phyloP scores from a whole-genome alignment of 371 early-diverging fungal species.

The Umbelopsis sp. region DNA sequence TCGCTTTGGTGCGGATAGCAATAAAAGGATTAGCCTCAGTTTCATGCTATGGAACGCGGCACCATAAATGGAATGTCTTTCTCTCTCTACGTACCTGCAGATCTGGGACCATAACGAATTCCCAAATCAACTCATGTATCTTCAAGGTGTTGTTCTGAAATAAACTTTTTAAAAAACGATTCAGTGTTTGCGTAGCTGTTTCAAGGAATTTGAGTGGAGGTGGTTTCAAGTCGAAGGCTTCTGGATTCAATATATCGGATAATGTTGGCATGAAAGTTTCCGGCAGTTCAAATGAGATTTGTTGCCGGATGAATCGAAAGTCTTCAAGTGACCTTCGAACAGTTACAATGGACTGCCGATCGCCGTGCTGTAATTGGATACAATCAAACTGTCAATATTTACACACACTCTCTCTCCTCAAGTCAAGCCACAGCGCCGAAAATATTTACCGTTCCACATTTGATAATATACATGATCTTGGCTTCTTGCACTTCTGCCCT shows the following conservation, averaged over 20 bases:
- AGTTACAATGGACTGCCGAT: slow-evolving; percentile 35
- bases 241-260: slow-evolving; percentile 40
- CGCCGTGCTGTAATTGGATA: slow-evolving; percentile 26
- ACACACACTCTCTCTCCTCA: too few relatives aligned
- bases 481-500: slow-evolving; percentile 36
- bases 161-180: slow-evolving; percentile 53
- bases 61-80: not conserved
- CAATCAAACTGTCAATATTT: too few relatives aligned
- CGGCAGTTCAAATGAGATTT: slow-evolving; percentile 47
- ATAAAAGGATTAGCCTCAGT: not conserved
- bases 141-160: slow-evolving; percentile 49
- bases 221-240: slow-evolving; percentile 39
- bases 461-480: slow-evolving; percentile 40
- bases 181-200: slow-evolving; percentile 32
- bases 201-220: slow-evolving; percentile 45
- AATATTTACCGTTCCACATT: slow-evolving; percentile 41
- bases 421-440: not conserved
- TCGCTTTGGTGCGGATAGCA: slow-evolving; percentile 17
- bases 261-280: slow-evolving; percentile 59
- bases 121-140: slow-evolving; percentile 49
- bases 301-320: slow-evolving; percentile 46
- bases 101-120: slow-evolving; percentile 51
- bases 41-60: not conserved
- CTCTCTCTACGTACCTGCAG: slow-evolving; percentile 32
- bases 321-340: slow-evolving; percentile 51